phyloP scores from a whole-genome alignment of 2,329 filamentous ascomycete genomes.

The Aphanocladium album region DNA sequence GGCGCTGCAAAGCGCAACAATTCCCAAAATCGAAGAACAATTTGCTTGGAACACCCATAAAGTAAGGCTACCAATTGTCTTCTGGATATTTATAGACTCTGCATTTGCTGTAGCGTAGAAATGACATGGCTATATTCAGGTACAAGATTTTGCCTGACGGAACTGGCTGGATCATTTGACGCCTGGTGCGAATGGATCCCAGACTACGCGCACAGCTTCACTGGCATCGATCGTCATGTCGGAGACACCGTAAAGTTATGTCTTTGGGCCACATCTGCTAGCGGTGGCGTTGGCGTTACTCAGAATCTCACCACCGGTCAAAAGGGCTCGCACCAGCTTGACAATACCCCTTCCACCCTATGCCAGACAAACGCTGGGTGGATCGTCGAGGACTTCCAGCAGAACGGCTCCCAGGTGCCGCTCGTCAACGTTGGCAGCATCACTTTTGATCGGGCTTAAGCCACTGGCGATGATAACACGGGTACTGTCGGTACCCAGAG shows the following conservation, averaged over 20 bases:
- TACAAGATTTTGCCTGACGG: constrained; percentile 34
- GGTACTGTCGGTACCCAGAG: constrained; percentile 20
- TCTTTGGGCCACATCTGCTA: constrained; percentile 18
- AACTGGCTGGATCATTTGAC: constrained; percentile 31
- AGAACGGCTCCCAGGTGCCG: constrained; percentile 17
- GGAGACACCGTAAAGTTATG: constrained; percentile 21
- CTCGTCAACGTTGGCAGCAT: constrained; percentile 12
- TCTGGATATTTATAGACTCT: too few species aligned
- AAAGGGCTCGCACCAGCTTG: constrained; percentile 44
- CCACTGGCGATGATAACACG: constrained; percentile 17
- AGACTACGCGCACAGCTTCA: constrained; percentile 32
- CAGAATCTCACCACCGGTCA: constrained; percentile 46
- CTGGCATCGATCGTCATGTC: constrained; percentile 19
- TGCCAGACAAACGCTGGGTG: constrained; percentile 53
- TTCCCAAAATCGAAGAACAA: too few species aligned
- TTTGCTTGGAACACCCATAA: too few species aligned
- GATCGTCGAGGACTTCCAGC: constrained; percentile 43
- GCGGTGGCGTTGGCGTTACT: constrained; percentile 16
- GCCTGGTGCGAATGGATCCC: constrained; percentile 40
- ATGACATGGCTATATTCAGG: constrained; percentile 33
- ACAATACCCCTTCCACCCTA: constrained; percentile 23
- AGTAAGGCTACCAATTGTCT: too few species aligned
- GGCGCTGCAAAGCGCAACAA: too few species aligned
- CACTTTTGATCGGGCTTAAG: constrained; percentile 8
- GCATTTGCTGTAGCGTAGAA: too few species aligned